Base-by-base conservation (phyloP, 441 rosid genomes). In the Pelargonium myrrhifolium region DNA sequence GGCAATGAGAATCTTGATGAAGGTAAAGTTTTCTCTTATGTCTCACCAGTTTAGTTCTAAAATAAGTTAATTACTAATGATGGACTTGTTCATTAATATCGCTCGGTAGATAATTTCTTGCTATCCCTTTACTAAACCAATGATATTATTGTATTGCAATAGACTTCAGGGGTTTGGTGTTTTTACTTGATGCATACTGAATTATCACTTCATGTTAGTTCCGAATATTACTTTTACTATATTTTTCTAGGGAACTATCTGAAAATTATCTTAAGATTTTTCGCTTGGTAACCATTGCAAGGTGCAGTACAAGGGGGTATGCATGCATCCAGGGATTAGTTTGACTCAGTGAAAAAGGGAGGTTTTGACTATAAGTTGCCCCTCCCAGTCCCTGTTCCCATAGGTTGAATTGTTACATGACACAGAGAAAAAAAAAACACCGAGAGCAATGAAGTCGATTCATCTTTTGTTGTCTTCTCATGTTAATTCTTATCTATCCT, bases 1-100 rank as follows among this genome's bases (percentile, higher is more conserved):
- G 85, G 85, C 59, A 88, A 88, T 75, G 99, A 91, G 80, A 91
- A 88, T 76, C 76, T 69, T 67, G 97, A 91, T 76, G 97, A 89
- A 87, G 99, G 97, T 94, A 80, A 73, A 22, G 40, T 12, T 39
- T 77, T 68, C 65, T 65, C 64, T 67, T 65, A 28, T 64, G 14
- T 74, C n/a, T 73, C 40, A 26, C 31, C 67, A 65, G 12, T 71
- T 65, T 24, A 40, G 39, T 69, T 8, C 15, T n/a, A 49, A 31
- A 31, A 31, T 31, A 31, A 7, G 37, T 31, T 49, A 49, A n/a
- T 45, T 11, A n/a, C 21, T 49, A 7, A 15, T 51, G 20, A 51
- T 4, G 58, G 58, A 51, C 22, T 15, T 51, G 51, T 51, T 51
- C 58, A n/a, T 51, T 14, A 20, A 51, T 5, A 51, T 51, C 17